Conservation (phyloP, 805 yeast genomes). For the Torulaspora maleeae region DNA sequence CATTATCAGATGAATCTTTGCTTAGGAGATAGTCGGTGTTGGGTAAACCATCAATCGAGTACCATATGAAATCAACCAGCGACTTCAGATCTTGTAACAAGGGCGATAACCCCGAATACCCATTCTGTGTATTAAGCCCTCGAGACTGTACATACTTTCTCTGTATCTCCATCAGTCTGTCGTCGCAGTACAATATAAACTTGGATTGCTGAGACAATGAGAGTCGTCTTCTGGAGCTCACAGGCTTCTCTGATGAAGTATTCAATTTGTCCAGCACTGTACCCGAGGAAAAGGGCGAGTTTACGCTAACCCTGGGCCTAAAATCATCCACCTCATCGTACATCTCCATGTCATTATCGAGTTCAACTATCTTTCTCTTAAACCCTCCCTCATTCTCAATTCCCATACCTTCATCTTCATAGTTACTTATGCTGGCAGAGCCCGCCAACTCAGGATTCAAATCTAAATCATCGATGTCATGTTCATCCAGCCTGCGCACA, state of each 20-base stretch:
- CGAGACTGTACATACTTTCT: constrained; percentile 48
- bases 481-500: constrained; percentile 27
- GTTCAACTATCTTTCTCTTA: constrained; percentile 9
- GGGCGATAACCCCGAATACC: constrained; percentile 31
- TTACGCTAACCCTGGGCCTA: constrained; percentile 28
- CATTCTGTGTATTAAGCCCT: constrained; percentile 33
- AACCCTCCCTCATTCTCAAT: neutral
- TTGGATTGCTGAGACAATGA: constrained; percentile 52
- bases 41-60: constrained; percentile 43
- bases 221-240: constrained; percentile 29
- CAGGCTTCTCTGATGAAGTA: neutral
- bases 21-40: constrained; percentile 27
- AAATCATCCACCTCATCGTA: constrained; percentile 33
- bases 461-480: constrained; percentile 29
- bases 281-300: constrained; percentile 32
- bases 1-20: constrained; percentile 10
- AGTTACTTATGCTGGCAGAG: neutral
- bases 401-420: neutral
- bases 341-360: constrained; percentile 12
- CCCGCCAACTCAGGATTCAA: constrained; percentile 16
- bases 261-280: constrained; percentile 10
- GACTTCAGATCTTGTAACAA: constrained; percentile 45
- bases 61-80: constrained; percentile 57
- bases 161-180: constrained; percentile 48
- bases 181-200: constrained; percentile 52